Base-by-base conservation (phyloP, 176 grass and related monocot species). In the Eragrostis nindensis region DNA sequence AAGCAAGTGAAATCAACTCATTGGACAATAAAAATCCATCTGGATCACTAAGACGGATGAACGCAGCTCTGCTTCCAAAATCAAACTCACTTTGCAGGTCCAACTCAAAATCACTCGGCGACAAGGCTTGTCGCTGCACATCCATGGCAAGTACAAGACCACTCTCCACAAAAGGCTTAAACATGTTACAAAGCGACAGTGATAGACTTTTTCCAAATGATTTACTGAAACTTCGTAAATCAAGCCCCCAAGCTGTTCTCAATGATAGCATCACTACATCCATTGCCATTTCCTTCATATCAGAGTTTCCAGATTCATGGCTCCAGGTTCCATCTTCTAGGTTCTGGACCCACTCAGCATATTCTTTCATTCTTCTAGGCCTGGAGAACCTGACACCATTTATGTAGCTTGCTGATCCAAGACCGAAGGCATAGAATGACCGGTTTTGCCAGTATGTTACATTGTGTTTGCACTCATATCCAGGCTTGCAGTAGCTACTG, bases 391-490 rank as follows among this genome's bases (percentile, higher is more conserved):
- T 94, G 25, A 89, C 63, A 44, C 92, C 74, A 2, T 94, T 89
- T 9, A 87, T 92, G 73, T 94, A 97, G 70, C 95, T 97, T 29
- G 95, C 85, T 1, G 90, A 97, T 36, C 95, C 95, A 5, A 94
- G 83, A 54, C 95, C 92, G 22, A 97, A 97, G 4, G 85, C 95
- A 77, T 94, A 92, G 73, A 97, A 97, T 7, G 95, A 71, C 71
- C 76, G 85, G 40, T 92, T 94, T 38, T 90, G 80, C 92, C 95
- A 94, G 52, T 94, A 97, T 21, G 87, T 92, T 56, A 87, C 54
- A 62, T 97, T 94, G 79, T 97, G 95, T 83, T 97, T 94, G 83
- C 91, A 97, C 56, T 92, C 86, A 72, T 89, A 97, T 17, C 92
- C 80, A 70, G 89, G 65, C 77, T 89, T 92, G 30, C 89, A 88